phyloP scores from a whole-genome alignment of 768 basidiomycete genomes.

The Kwoniella sp. region DNA sequence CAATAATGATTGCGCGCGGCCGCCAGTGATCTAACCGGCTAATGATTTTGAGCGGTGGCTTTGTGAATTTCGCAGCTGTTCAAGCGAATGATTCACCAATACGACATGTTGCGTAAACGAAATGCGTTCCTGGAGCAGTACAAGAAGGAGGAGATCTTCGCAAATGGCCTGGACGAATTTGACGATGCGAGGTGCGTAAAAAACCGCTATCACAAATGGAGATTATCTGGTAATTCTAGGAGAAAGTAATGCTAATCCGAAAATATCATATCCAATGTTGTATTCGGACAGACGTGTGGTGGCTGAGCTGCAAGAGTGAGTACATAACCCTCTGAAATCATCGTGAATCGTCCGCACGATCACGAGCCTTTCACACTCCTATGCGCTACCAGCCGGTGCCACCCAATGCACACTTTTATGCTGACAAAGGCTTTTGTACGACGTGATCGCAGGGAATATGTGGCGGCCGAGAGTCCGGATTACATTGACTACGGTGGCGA shows the following conservation, averaged over 20 bases:
- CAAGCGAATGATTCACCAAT: conserved; percentile 94
- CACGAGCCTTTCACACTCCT: no score
- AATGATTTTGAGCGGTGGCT: no score
- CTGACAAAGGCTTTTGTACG: conserved; percentile 1
- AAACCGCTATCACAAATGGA: no score
- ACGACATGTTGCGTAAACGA: conserved; percentile 78
- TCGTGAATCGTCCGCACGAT: no score
- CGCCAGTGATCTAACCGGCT: no score
- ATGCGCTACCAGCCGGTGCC: no score
- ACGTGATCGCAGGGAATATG: conserved; percentile 29
- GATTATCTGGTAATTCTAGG: background rate
- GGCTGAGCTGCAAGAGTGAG: conserved; percentile 39
- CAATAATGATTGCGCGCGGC: no score
- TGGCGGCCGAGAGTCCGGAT: conserved; percentile 79
- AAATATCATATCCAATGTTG: background rate
- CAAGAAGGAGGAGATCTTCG: conserved; percentile 95
- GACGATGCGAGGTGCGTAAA: conserved; percentile 88
- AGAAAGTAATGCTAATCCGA: no score
- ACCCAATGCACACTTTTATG: no score
- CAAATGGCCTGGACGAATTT: conserved; percentile 89
- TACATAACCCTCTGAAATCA: background rate
- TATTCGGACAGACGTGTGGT: conserved; percentile 29
- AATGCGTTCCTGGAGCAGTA: conserved; percentile 97
- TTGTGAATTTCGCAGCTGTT: conserved; percentile 87
- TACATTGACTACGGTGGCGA: conserved; percentile 65